Evolutionary conservation across 805 yeast genomes (phyloP).

Genomic region (Candida awuae): DNA sequence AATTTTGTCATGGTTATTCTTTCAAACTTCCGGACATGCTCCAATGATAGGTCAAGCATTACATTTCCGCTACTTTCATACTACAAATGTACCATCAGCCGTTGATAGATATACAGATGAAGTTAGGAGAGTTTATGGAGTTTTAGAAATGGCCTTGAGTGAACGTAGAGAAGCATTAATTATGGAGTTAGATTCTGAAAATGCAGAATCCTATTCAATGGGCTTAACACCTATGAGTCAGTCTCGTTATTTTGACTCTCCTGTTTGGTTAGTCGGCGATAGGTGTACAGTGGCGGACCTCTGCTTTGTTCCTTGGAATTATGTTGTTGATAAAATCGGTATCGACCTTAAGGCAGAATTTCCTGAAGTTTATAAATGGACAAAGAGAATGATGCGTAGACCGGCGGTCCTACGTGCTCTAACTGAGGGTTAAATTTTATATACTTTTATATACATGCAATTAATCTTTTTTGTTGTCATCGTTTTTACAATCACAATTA

Average conservation of each 20-base stretch:
- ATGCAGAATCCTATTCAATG: conserved; percentile 77
- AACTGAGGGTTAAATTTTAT: conserved; percentile 5
- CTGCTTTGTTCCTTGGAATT: conserved; percentile 94
- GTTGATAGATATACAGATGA: conserved; percentile 88
- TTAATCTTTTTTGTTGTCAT: conserved; percentile 7
- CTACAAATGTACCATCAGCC: conserved; percentile 78
- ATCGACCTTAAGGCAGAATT: conserved; percentile 79
- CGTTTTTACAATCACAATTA: conserved; percentile 18
- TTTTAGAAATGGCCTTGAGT: conserved; percentile 89
- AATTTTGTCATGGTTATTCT: conserved; percentile 82
- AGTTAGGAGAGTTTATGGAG: conserved; percentile 88
- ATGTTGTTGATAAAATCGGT: conserved; percentile 88
- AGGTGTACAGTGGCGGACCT: conserved; percentile 78
- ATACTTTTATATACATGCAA: background rate
- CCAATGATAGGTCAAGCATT: conserved; percentile 98
- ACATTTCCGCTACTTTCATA: conserved; percentile 87
- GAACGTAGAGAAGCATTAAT: conserved; percentile 85
- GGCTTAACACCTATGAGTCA: conserved; percentile 85
- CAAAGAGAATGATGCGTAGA: conserved; percentile 89
- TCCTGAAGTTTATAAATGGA: conserved; percentile 96
- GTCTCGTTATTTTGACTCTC: conserved; percentile 81
- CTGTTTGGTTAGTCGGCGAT: conserved; percentile 93
- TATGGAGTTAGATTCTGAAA: conserved; percentile 82
- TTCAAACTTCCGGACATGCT: conserved; percentile 95
- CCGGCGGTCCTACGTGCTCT: conserved; percentile 86